These are phyloP conservation scores for Andrographis paniculata DNA, from an alignment of 305 asterid species.

Conservation along the genomic window DNA sequence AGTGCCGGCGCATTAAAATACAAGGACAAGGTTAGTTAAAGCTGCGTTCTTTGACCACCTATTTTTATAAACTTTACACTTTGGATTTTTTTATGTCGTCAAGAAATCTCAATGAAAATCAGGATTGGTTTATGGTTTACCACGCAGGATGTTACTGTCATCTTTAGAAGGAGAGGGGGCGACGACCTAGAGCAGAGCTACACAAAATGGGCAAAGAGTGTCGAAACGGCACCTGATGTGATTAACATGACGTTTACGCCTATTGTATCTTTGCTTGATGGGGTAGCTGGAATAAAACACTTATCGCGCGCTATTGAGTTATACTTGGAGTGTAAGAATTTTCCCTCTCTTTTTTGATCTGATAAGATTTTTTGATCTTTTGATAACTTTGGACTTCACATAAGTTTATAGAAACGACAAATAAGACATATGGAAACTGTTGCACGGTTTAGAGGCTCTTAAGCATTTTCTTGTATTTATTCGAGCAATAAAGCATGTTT, in stretches of 20 bases:
- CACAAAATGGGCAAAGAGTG: constrained; percentile 76
- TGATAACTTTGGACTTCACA: too few species aligned
- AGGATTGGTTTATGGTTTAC: constrained; percentile 7
- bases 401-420: too few species aligned
- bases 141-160: constrained; percentile 93
- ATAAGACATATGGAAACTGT: too few species aligned
- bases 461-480: too few species aligned
- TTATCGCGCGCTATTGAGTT: constrained; percentile 85
- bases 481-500: not conserved
- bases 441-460: too few species aligned
- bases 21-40: constrained; percentile 91
- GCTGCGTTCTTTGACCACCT: not conserved
- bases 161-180: constrained; percentile 98
- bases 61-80: not conserved
- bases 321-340: constrained; percentile 78
- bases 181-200: constrained; percentile 99
- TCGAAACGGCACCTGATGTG: constrained; percentile 89
- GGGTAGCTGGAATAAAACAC: constrained; percentile 75
- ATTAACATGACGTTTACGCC: constrained; percentile 92
- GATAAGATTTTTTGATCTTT: too few species aligned
- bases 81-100: not conserved
- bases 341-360: constrained; percentile 15
- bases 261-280: constrained; percentile 80
- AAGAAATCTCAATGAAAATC: not conserved
- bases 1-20: constrained; percentile 73